Evolutionary conservation across 192 early-diverging fungal genomes (phyloP).

Genomic region (Backusella liffmaniae): DNA sequence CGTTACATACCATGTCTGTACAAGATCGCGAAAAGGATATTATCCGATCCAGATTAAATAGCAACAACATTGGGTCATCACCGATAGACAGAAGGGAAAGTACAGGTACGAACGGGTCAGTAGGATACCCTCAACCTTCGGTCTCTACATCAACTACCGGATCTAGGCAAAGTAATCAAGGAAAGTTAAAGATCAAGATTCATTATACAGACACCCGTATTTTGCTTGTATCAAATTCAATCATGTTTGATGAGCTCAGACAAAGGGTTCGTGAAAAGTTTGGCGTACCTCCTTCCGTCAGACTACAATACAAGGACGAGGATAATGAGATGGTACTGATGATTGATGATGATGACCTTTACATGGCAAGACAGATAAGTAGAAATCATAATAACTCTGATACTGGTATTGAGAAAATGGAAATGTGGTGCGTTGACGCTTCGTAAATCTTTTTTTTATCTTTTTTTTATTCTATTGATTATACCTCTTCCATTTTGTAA

Average conservation of each 20-base stretch:
- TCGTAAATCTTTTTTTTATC: not conserved
- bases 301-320: slow-evolving; percentile 84
- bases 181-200: slow-evolving; percentile 60
- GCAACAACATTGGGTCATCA: not conserved
- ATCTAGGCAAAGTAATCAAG: slow-evolving; percentile 4
- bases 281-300: slow-evolving; percentile 40
- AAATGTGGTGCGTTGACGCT: slow-evolving; percentile 50
- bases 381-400: slow-evolving; percentile 37
- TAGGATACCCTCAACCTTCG: slow-evolving; percentile 14
- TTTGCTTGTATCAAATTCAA: slow-evolving; percentile 51
- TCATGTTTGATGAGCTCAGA: slow-evolving; percentile 53
- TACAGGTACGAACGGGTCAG: not conserved
- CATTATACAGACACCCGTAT: slow-evolving; percentile 68
- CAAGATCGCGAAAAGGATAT: slow-evolving; percentile 22
- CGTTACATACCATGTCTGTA: slow-evolving; percentile 15
- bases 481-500: not conserved
- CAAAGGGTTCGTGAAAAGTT: slow-evolving; percentile 64
- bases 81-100: not conserved
- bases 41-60: slow-evolving; percentile 11
- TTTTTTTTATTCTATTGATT: not conserved
- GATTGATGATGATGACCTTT: slow-evolving; percentile 89
- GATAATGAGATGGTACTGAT: slow-evolving; percentile 83
- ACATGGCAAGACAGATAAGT: slow-evolving; percentile 63
- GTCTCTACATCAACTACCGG: slow-evolving; percentile 17
- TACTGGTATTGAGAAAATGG: slow-evolving; percentile 53